These are phyloP conservation scores for Ilex asprella DNA, from an alignment of 257 asterid genomes.

Conservation along the genomic window DNA sequence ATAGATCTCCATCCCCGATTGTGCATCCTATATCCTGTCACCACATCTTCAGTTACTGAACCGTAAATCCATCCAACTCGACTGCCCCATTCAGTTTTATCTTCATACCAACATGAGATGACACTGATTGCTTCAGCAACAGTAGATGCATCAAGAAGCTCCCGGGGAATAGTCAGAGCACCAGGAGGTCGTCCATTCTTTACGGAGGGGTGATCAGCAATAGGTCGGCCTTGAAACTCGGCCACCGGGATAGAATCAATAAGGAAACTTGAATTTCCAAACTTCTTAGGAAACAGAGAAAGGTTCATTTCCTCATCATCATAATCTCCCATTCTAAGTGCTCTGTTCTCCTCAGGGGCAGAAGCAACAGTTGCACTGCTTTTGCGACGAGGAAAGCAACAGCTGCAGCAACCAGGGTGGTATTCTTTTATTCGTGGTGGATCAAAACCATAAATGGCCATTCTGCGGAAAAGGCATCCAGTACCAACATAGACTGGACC, in stretches of 20 bases:
- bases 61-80: slow-evolving; percentile 94
- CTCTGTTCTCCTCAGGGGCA: slow-evolving; percentile 54
- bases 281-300: slow-evolving; percentile 61
- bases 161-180: slow-evolving; percentile 62
- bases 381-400: slow-evolving; percentile 47
- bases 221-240: slow-evolving; percentile 79
- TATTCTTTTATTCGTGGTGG: slow-evolving; percentile 71
- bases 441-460: slow-evolving; percentile 81
- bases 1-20: slow-evolving; percentile 84
- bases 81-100: slow-evolving; percentile 87
- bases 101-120: slow-evolving; percentile 87
- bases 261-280: slow-evolving; percentile 70
- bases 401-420: slow-evolving; percentile 59
- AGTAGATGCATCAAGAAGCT: slow-evolving; percentile 71
- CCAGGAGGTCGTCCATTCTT: slow-evolving; percentile 81
- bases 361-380: slow-evolving; percentile 36
- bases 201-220: slow-evolving; percentile 80
- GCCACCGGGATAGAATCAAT: slow-evolving; percentile 78
- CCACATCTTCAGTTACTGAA: slow-evolving; percentile 82
- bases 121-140: slow-evolving; percentile 89
- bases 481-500: slow-evolving; percentile 91
- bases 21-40: slow-evolving; percentile 86
- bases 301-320: slow-evolving; percentile 70
- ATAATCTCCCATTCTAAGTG: slow-evolving; percentile 63
- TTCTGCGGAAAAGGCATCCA: slow-evolving; percentile 76